Evolutionary conservation across 768 basidiomycete genomes (phyloP), one percentile per base, ranked within the genome.

Genomic region (Suillus spraguei): DNA sequence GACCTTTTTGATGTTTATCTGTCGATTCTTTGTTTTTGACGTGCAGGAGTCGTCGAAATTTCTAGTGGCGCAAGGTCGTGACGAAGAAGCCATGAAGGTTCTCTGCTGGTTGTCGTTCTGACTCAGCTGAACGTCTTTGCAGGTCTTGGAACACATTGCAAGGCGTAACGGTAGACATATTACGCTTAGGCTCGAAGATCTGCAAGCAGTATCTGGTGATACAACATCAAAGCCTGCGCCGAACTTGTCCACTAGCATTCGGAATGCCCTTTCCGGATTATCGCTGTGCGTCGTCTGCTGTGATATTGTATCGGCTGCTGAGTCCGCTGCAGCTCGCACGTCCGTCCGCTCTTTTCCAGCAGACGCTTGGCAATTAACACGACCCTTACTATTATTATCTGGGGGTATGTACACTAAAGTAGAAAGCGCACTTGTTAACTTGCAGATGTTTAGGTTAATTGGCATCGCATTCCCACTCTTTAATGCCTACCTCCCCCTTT

Each of bases 11-110:
- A 79, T 85, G 71, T 88, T 86, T 72, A 70, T 85, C 63, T 65
- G 79, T 60, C 85, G 87, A 33, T 86, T 81, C 74, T 71, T 85
- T 60, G 74, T 87, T 32, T 87, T 89, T 65, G 81, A 80, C 64
- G 76, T 88, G 60, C 82, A 85, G 67, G 87, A 88, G 68, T 85
- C 85, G 0, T 82, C 87, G 10, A 88, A 88, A 67, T 89, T 82
- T 71, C 79, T 87, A 22, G 75, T 87, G 28, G 81, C 80, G 5
- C 82, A 84, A 67, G 85, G 85, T 32, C 80, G 81, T 47, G 86
- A 89, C 67, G 77, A 78, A 55, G 84, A 87, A 52, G 86, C 86
- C 9, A 76, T 88, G 53, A 73, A 76, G 65, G 82, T 82, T 32
- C 13, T 35, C 6, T 53, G n/a, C 17, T 20, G 52, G 9, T n/a